Conservation (phyloP, 1,284 basidiomycete genomes). For the Sporisorium iseilematis-ciliati region DNA sequence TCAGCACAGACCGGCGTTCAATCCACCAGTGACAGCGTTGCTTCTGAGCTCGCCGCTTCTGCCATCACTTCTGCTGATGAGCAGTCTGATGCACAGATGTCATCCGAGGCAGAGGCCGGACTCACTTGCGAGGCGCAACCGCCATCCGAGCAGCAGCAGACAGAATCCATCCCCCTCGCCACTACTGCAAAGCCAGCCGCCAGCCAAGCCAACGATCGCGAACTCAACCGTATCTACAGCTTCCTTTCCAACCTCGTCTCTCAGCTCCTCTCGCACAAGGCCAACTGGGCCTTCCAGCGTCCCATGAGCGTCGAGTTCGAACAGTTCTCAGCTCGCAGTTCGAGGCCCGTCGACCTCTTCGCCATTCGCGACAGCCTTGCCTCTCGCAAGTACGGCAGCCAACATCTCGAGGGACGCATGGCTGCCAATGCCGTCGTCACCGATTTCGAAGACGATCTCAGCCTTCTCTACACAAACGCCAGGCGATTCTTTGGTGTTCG, state of each 20-base stretch:
- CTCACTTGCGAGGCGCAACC: background rate
- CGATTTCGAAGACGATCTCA: slow-evolving; percentile 53
- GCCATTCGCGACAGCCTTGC: slow-evolving; percentile 43
- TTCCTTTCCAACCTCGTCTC: slow-evolving; percentile 45
- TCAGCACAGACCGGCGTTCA: background rate
- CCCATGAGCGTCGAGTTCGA: slow-evolving; percentile 43
- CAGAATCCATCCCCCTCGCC: background rate
- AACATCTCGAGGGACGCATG: slow-evolving; percentile 35
- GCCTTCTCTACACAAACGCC: slow-evolving; percentile 39
- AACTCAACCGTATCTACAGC: slow-evolving; percentile 43
- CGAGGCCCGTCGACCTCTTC: slow-evolving; percentile 48
- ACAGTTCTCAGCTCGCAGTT: slow-evolving; percentile 42
- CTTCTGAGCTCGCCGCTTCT: slow-evolving; percentile 2
- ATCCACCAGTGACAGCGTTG: background rate
- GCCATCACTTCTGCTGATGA: slow-evolving; percentile 5
- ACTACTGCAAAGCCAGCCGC: slow-evolving; percentile 6
- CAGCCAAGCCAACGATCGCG: slow-evolving; percentile 22
- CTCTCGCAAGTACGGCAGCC: slow-evolving; percentile 42
- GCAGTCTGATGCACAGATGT: background rate
- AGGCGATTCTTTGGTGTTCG: slow-evolving; percentile 40
- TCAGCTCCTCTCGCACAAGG: slow-evolving; percentile 46
- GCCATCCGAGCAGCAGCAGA: background rate
- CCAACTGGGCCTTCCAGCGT: slow-evolving; percentile 46
- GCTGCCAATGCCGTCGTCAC: slow-evolving; percentile 47
- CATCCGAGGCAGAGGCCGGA: background rate